phyloP scores from a whole-genome alignment of 2,329 filamentous ascomycete species.

The Zymoseptoria pseudotritici region DNA sequence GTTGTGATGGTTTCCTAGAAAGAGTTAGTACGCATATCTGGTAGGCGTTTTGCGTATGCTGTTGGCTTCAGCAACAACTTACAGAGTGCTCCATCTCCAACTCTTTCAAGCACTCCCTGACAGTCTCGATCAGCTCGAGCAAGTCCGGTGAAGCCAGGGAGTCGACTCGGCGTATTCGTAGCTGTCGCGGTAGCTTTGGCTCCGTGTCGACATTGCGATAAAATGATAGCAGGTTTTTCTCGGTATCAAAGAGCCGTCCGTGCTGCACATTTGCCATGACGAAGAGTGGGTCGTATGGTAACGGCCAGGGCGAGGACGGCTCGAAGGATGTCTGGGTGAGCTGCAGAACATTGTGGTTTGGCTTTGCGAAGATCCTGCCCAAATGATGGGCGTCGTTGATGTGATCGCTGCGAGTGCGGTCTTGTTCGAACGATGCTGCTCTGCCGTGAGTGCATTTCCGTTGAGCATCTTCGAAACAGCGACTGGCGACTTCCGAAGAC shows the following conservation, averaged over 20 bases:
- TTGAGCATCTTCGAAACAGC: constrained; percentile 3
- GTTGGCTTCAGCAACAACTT: neutral
- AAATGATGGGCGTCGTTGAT: neutral
- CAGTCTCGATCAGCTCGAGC: constrained; percentile 9
- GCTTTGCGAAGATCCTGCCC: neutral
- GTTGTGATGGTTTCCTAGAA: constrained; percentile 9
- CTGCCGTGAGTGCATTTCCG: neutral
- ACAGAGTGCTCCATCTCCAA: constrained; percentile 12
- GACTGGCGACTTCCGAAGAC: constrained; percentile 2
- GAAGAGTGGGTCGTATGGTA: constrained; percentile 21
- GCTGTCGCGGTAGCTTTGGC: constrained; percentile 3
- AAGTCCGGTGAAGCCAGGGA: neutral
- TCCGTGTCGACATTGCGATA: neutral
- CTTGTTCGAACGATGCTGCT: neutral
- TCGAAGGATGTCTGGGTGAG: constrained; percentile 8
- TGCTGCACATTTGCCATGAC: constrained; percentile 13
- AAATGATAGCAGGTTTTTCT: constrained; percentile 10
- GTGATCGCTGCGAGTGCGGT: constrained; percentile 5
- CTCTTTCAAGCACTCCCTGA: constrained; percentile 12
- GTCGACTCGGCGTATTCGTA: neutral
- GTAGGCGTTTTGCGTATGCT: neutral
- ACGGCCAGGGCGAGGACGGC: constrained; percentile 11
- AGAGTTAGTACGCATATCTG: neutral
- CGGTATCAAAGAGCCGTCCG: constrained; percentile 11
- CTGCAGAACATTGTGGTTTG: neutral